Evolutionary conservation across 2,329 filamentous ascomycete genomes (phyloP), one percentile per base, ranked within the genome.

Genomic region (Mycosphaerella sp.): DNA sequence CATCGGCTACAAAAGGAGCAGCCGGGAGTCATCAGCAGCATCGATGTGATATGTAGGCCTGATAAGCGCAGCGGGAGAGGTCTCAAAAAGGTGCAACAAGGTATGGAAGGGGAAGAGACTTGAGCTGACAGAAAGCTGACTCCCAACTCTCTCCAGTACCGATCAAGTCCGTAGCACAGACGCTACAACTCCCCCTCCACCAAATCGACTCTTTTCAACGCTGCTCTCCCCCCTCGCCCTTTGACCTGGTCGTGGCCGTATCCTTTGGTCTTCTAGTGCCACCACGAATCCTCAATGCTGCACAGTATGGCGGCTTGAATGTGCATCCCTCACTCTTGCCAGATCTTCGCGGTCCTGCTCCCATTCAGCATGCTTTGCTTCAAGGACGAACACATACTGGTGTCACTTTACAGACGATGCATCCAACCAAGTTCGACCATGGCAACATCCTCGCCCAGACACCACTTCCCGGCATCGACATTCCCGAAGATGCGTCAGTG

Each of bases 211-310:
- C 87, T 0, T 95, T 97, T 70, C 88, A 80, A 5, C 80, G 80
- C 38, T 97, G 91, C 91, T 76, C 85, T 78, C 78, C 84, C 34
- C 84, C 85, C 0, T 65, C 67, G 42, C 66, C 74, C 2, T 50
- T 73, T 12, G 90, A 96, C 69, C 76, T 98, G 55, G 80, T 98
- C 62, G 77, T 97, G 44, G 91, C 91, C 45, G 93, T 97, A 4
- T 97, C 93, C 0, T 98, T 97, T 72, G 93, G 93, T 2, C 79
- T 95, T 6, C 86, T 96, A 57, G 84, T 98, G 1, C 93, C 93
- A 0, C 78, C 80, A 0, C 79, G 89, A 4, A 82, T 97, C 12
- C 76, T 98, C 21, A 74, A 74, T 21, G 73, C 73, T 1, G 81
- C 87, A 23, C 81, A 80, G 63, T 95, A 95, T 72, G 91, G 91